A percentile compares a stretch with the other conserved stretches of the same genome.
These are phyloP conservation scores for Ceratobasidium papillatum DNA, from an alignment of 1,284 basidiomycete species.

Conservation along the genomic window DNA sequence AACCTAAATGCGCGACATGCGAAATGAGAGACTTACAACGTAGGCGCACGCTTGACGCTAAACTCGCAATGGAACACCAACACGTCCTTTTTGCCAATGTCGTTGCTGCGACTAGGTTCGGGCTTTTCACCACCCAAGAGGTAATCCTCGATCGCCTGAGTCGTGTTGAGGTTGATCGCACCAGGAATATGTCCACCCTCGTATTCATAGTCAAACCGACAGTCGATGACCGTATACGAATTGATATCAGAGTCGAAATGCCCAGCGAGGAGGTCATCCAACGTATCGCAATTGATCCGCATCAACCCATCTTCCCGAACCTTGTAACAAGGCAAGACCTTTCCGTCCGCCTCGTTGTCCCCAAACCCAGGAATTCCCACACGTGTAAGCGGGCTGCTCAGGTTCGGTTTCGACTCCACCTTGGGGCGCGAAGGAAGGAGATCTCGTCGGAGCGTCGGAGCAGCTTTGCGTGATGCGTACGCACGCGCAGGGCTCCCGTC, in stretches of 20 bases:
- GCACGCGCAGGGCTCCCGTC: constrained; percentile 33
- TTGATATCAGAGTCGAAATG: constrained; percentile 70
- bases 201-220: constrained; percentile 98
- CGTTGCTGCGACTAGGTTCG: constrained; percentile 79
- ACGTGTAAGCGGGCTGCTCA: constrained; percentile 11
- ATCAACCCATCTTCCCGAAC: constrained; percentile 96
- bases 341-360: constrained; percentile 91
- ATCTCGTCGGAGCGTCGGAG: constrained; percentile 17
- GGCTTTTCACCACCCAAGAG: constrained; percentile 76
- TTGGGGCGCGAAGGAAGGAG: not conserved
- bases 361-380: constrained; percentile 79
- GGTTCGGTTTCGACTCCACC: constrained; percentile 20
- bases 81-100: constrained; percentile 73
- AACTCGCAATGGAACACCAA: constrained; percentile 99
- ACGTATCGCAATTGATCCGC: constrained; percentile 82
- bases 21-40: constrained; percentile 74
- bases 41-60: constrained; percentile 92
- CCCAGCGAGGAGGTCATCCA: constrained; percentile 79
- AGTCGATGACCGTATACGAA: constrained; percentile 88
- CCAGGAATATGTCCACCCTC: constrained; percentile 92
- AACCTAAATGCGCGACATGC: constrained; percentile 17
- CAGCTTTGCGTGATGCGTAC: constrained; percentile 24
- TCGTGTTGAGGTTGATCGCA: constrained; percentile 92
- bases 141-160: constrained; percentile 79
- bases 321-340: constrained; percentile 92